phyloP scores from a whole-genome alignment of 2,329 filamentous ascomycete genomes.

The Atkinsonella texensis region DNA sequence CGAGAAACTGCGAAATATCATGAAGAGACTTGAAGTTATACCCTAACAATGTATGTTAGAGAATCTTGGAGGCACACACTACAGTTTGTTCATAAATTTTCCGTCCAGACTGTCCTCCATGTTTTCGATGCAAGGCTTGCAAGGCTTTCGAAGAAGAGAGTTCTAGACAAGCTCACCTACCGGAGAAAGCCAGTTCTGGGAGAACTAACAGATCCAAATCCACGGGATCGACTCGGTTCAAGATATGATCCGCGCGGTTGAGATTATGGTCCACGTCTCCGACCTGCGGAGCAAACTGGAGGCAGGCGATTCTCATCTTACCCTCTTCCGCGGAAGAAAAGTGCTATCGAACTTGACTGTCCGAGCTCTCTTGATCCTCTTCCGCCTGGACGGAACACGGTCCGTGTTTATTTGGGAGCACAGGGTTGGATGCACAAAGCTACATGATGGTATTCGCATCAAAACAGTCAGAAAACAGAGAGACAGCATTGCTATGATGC shows the following conservation, averaged over 20 bases:
- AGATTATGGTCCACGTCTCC: constrained; percentile 62
- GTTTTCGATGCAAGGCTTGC: too few species aligned
- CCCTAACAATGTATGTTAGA: not conserved
- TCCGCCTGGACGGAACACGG: not conserved
- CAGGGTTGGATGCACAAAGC: too few species aligned
- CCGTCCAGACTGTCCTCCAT: not conserved
- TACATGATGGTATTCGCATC: too few species aligned
- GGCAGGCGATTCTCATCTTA: constrained; percentile 52
- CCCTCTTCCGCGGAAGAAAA: too few species aligned
- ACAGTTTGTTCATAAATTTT: too few species aligned
- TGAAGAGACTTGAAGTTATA: not conserved
- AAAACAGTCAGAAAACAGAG: too few species aligned
- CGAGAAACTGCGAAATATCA: not conserved
- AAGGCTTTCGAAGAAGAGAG: not conserved
- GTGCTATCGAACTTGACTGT: too few species aligned
- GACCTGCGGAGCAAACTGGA: constrained; percentile 62
- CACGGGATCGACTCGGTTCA: constrained; percentile 38
- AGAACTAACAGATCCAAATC: constrained; percentile 60
- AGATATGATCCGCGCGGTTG: constrained; percentile 50
- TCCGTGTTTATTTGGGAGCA: too few species aligned
- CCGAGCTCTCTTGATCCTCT: constrained; percentile 7
- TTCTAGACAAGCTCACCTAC: constrained; percentile 40
- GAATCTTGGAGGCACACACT: too few species aligned
- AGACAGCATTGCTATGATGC: too few species aligned
- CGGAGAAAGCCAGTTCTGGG: constrained; percentile 65